Evolutionary conservation across 2,329 filamentous ascomycete genomes (phyloP).

Genomic region (Fusarium sp.): DNA sequence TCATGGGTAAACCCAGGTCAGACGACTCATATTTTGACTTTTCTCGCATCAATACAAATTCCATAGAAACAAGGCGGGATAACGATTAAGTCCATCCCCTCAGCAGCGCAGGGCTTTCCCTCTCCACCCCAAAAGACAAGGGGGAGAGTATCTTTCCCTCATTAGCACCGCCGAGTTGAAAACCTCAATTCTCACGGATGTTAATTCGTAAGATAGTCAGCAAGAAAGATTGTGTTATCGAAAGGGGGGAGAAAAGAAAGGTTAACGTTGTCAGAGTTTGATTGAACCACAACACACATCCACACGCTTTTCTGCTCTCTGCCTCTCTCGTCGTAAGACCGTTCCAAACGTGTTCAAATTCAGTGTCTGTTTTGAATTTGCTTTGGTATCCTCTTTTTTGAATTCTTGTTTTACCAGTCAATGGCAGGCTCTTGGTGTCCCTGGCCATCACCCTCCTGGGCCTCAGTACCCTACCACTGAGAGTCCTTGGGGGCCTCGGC

Average conservation of each 20-base stretch:
- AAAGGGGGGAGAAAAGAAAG: slow-evolving; percentile 10
- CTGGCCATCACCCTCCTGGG: slow-evolving; percentile 12
- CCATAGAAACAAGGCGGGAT: slow-evolving; percentile 62
- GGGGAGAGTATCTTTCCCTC: slow-evolving; percentile 97
- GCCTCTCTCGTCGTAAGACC: slow-evolving; percentile 24
- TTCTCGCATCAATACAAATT: slow-evolving; percentile 40
- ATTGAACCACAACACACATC: slow-evolving; percentile 36
- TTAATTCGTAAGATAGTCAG: slow-evolving; percentile 34
- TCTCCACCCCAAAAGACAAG: slow-evolving; percentile 56
- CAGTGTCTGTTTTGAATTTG: slow-evolving; percentile 16
- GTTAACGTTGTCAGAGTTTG: slow-evolving; percentile 37
- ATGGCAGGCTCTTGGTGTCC: background rate
- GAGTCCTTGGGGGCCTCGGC: slow-evolving; percentile 63
- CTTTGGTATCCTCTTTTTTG: slow-evolving; percentile 32
- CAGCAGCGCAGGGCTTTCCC: slow-evolving; percentile 98
- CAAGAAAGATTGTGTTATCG: slow-evolving; percentile 32
- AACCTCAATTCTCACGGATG: slow-evolving; percentile 46
- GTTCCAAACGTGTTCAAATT: slow-evolving; percentile 18
- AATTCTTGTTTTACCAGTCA: slow-evolving; percentile 28
- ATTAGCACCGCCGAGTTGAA: slow-evolving; percentile 80
- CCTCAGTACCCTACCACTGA: slow-evolving; percentile 57
- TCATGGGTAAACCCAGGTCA: slow-evolving; percentile 30
- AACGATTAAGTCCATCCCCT: slow-evolving; percentile 90
- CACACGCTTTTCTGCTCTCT: slow-evolving; percentile 29
- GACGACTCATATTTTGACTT: slow-evolving; percentile 39